Evolutionary conservation across 768 basidiomycete species (phyloP).

Genomic region (Sistotremastrum suecicum): DNA sequence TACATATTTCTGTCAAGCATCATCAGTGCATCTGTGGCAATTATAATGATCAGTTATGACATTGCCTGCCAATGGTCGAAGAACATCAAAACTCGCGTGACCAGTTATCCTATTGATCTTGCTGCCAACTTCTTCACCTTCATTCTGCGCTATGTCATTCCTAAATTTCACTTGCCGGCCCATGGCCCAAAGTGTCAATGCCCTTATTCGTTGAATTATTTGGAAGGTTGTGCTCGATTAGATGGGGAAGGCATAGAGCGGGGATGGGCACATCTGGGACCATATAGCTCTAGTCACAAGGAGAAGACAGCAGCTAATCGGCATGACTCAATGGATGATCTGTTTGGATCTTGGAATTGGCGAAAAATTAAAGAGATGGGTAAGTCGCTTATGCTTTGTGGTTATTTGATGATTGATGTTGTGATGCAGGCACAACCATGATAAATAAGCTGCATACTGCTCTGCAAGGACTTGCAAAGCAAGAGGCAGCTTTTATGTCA

Average conservation of each 20-base stretch:
- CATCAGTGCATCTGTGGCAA: not conserved
- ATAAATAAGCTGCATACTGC: too few relatives aligned
- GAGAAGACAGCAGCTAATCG: conserved; percentile 1
- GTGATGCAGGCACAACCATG: too few relatives aligned
- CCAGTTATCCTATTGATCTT: conserved; percentile 1
- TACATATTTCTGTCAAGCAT: not conserved
- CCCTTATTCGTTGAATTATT: conserved; percentile 6
- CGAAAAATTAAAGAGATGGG: conserved; percentile 1
- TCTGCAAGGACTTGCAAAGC: too few relatives aligned
- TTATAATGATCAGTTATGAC: conserved; percentile 5
- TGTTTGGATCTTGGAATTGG: conserved; percentile 5
- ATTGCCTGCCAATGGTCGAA: conserved; percentile 7
- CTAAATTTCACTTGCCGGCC: conserved; percentile 8
- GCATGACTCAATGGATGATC: conserved; percentile 3
- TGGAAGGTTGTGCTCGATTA: conserved; percentile 1
- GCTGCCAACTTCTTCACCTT: not conserved
- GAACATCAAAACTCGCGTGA: conserved; percentile 4
- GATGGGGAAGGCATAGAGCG: conserved; percentile 8
- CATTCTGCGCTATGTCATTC: conserved; percentile 8
- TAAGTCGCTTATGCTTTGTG: too few relatives aligned
- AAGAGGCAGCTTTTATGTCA: too few relatives aligned
- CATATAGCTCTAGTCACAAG: not conserved
- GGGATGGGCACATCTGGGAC: conserved; percentile 2
- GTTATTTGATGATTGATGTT: too few relatives aligned
- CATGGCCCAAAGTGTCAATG: conserved; percentile 5